phyloP scores from a whole-genome alignment of 2,329 filamentous ascomycete genomes.

The Ilyonectria robusta region DNA sequence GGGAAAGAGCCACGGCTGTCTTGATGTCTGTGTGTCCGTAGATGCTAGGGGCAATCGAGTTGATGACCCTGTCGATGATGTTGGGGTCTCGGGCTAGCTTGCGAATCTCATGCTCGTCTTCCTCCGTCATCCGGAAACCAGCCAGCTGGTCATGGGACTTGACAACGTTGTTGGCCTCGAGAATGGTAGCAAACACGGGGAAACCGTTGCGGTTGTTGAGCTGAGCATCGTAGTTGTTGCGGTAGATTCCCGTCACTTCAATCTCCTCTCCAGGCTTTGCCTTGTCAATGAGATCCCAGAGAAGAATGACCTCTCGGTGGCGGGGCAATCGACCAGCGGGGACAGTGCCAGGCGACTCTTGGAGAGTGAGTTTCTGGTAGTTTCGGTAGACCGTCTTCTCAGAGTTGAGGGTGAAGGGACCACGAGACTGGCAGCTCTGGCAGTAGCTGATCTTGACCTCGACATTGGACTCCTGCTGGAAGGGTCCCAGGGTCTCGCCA shows the following conservation, averaged over 20 bases:
- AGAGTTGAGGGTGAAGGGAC: conserved; percentile 95
- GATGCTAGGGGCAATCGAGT: conserved; percentile 96
- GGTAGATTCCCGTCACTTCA: conserved; percentile 95
- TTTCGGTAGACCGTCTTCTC: conserved; percentile 99
- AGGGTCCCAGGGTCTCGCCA: conserved; percentile 90
- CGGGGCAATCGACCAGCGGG: conserved; percentile 95
- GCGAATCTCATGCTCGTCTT: conserved; percentile 93
- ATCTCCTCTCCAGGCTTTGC: conserved; percentile 99
- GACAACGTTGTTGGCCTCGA: conserved; percentile 97
- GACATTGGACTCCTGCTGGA: conserved; percentile 96
- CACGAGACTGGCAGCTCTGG: conserved; percentile 94
- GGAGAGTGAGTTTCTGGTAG: conserved; percentile 97
- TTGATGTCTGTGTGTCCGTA: conserved; percentile 98
- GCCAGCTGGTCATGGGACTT: conserved; percentile 98
- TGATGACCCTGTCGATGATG: conserved; percentile 92
- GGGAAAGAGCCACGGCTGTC: conserved; percentile 92
- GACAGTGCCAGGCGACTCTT: conserved; percentile 97
- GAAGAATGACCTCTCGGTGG: conserved; percentile 92
- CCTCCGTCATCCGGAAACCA: conserved; percentile 94
- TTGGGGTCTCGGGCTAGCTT: conserved; percentile 89
- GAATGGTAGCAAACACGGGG: conserved; percentile 96
- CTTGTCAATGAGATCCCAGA: conserved; percentile 97
- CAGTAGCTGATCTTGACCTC: conserved; percentile 98
- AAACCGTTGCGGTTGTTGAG: conserved; percentile 99
- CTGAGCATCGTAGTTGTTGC: conserved; percentile 98